A percentile compares a stretch with the other conserved stretches of the same genome.
Evolutionary conservation across 169 alveolate species (phyloP).

Genomic region (Eimeria falciformis): DNA sequence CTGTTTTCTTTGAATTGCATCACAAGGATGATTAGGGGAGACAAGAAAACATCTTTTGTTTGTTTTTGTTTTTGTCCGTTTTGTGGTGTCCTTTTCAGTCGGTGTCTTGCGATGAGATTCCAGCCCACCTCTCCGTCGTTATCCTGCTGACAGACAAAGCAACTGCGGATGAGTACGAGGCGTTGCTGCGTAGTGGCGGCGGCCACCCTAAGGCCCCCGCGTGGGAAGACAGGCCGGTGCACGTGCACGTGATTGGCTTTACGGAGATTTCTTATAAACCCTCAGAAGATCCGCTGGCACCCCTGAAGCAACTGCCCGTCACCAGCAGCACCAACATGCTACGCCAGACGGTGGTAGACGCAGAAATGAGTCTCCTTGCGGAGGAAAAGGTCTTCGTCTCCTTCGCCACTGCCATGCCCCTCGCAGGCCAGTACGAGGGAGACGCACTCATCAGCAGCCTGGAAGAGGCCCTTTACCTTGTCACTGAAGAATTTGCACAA

Average conservation of each 20-base stretch:
- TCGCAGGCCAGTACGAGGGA: conserved; percentile 9
- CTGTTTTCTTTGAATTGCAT: neutral
- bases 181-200: neutral
- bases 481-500: conserved; percentile 5
- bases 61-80: too few species aligned
- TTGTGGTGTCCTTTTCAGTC: neutral
- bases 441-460: neutral
- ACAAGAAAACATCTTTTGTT: neutral
- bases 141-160: neutral
- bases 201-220: too few species aligned
- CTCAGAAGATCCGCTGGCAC: neutral
- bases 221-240: conserved; percentile 23
- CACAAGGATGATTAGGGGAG: too few species aligned
- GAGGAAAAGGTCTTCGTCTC: conserved; percentile 39
- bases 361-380: neutral
- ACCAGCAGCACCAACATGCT: neutral
- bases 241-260: conserved; percentile 18
- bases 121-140: neutral
- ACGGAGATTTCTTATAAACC: neutral
- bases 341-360: conserved; percentile 2
- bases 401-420: conserved; percentile 20
- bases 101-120: conserved; percentile 35
- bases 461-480: conserved; percentile 29
- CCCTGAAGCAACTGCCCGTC: conserved; percentile 11
- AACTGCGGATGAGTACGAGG: neutral